These are phyloP conservation scores for Pugionium dolabratum DNA, from an alignment of 345 rosid genomes.

Conservation along the genomic window DNA sequence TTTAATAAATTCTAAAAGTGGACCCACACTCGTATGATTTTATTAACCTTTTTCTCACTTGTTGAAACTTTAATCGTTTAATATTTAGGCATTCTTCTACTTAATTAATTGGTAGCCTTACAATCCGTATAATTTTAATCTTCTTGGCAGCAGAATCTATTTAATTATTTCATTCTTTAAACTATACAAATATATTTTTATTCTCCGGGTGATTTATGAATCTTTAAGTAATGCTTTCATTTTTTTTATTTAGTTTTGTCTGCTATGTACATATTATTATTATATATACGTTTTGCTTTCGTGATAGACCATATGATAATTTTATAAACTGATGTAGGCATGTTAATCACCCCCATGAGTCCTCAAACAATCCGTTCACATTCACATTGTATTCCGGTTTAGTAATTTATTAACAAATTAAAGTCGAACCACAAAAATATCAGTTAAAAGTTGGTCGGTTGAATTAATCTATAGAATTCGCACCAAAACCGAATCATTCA, in stretches of 20 bases:
- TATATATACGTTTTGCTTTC: slow-evolving; percentile 25
- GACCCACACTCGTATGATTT: slow-evolving; percentile 20
- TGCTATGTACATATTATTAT: slow-evolving; percentile 20
- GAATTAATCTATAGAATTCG: too few relatives aligned
- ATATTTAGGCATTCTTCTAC: slow-evolving; percentile 28
- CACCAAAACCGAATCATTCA: too few relatives aligned
- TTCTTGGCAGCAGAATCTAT: slow-evolving; percentile 27
- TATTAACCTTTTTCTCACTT: slow-evolving; percentile 1
- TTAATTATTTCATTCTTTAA: slow-evolving; percentile 16
- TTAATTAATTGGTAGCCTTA: slow-evolving; percentile 16
- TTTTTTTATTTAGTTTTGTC: slow-evolving; percentile 6
- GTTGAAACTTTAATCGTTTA: slow-evolving; percentile 19
- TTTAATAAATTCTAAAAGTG: slow-evolving; percentile 20
- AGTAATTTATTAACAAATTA: neutral
- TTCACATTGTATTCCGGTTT: slow-evolving; percentile 6
- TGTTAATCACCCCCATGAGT: slow-evolving; percentile 26
- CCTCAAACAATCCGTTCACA: slow-evolving; percentile 22
- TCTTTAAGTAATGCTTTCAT: slow-evolving; percentile 12
- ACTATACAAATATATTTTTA: slow-evolving; percentile 22
- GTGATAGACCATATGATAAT: slow-evolving; percentile 24
- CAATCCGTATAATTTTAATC: slow-evolving; percentile 14
- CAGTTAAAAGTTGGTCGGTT: neutral
- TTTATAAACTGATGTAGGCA: slow-evolving; percentile 32
- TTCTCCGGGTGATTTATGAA: slow-evolving; percentile 39
- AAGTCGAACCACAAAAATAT: slow-evolving; percentile 5